Conservation (phyloP, 371 early-diverging fungal genomes). For the Cokeromyces recurvatus region DNA sequence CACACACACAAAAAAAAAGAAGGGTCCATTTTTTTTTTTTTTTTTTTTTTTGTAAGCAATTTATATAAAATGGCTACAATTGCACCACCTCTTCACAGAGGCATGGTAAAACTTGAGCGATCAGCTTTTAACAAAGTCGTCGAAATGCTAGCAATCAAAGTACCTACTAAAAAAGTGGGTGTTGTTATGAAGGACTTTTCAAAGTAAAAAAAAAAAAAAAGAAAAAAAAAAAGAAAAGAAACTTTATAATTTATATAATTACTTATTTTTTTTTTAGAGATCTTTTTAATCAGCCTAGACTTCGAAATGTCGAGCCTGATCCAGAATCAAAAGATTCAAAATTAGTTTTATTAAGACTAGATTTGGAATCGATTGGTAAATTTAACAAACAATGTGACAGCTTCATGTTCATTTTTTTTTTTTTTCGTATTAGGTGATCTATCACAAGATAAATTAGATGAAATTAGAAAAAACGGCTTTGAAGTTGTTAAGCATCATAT, state of each 20-base stretch:
- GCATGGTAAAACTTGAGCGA: constrained; percentile 55
- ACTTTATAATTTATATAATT: too few species aligned
- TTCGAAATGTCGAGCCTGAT: constrained; percentile 67
- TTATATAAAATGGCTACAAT: constrained; percentile 1
- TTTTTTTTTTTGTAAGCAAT: too few species aligned
- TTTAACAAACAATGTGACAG: background rate
- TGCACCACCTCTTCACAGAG: constrained; percentile 44
- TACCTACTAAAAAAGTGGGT: constrained; percentile 59
- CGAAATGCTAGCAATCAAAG: constrained; percentile 56
- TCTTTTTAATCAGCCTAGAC: constrained; percentile 65
- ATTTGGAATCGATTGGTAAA: constrained; percentile 9
- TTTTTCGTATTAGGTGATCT: constrained; percentile 23
- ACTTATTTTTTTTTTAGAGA: constrained; percentile 49
- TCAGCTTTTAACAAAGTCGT: constrained; percentile 56
- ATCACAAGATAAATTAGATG: constrained; percentile 37
- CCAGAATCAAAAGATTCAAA: constrained; percentile 50
- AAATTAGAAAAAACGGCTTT: constrained; percentile 47
- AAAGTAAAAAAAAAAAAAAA: constrained; percentile 31
- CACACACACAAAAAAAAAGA: too few species aligned
- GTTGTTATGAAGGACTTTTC: constrained; percentile 46
- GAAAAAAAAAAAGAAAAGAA: too few species aligned
- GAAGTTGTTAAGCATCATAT: constrained; percentile 51
- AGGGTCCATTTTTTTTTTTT: too few species aligned
- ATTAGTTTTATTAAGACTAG: constrained; percentile 55
- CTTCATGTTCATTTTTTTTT: background rate